Base-by-base conservation (phyloP, 2,329 filamentous ascomycete genomes). In the Colletotrichum salicis region DNA sequence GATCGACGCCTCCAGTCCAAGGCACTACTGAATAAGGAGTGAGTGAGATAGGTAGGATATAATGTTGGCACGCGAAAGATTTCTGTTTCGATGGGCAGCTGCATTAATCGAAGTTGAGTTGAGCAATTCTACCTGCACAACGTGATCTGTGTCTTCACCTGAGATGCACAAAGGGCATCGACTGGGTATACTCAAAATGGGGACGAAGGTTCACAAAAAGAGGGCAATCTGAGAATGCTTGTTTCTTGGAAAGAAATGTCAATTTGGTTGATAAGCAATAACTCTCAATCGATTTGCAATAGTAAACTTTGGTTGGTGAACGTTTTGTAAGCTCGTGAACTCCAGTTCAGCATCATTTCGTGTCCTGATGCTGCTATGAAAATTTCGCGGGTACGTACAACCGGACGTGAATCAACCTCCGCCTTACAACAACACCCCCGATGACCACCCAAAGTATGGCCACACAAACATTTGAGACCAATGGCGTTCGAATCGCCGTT, bases 401-500 rank as follows among this genome's bases (percentile, higher is more conserved):
- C 57, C 64, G 58, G 63, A 45, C 33, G 22, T 35, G 58, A 62
- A 37, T 24, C n/a, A 67, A 69, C 60, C 54, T 64, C 55, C 60
- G 64, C 69, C 56, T 27, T 51, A 61, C 64, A 62, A 67, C 70
- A 72, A 68, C 33, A 19, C 6, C n/a, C 51, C 27, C 45, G 31
- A 55, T 12, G 22, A 70, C 55, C 65, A 33, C 31, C n/a, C 24
- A 5, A 66, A 67, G 33, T 22, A 84, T 83, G 83, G 62, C 78
- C 19, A 61, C 77, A 70, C 74, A 78, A 27, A 76, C 78, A 7
- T 78, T 82, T 29, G 79, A 83, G 67, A 76, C 76, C 15, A 78
- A 82, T 37, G 89, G 88, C 70, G 85, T 97, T 72, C 91, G 94
- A 67, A 87, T 98, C 73, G 96, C 95, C 24, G 85, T 97, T 6